Evolutionary conservation across 768 basidiomycete genomes (phyloP).

Genomic region (Porphyrellus cyaneotinctus): DNA sequence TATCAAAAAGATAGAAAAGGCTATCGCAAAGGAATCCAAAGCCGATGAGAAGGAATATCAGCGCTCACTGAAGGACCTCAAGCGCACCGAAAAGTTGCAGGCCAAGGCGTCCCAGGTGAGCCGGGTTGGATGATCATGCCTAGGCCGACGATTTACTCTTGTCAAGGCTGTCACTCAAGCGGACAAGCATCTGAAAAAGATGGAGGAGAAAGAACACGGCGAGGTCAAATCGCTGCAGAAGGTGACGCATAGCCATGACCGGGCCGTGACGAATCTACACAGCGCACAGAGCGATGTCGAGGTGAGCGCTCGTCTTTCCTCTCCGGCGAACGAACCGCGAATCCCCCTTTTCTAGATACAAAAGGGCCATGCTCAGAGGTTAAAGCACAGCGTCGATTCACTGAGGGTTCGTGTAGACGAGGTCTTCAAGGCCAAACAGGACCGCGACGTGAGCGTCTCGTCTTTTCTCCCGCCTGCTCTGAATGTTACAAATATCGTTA

Average conservation of each 20-base stretch:
- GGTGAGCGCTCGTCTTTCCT: conserved; percentile 25
- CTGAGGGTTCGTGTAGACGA: conserved; percentile 21
- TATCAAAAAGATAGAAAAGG: conserved; percentile 42
- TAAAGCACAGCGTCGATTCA: conserved; percentile 16
- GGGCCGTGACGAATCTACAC: conserved; percentile 40
- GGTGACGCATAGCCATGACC: conserved; percentile 50
- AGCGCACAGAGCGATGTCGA: conserved; percentile 43
- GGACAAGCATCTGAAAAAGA: conserved; percentile 43
- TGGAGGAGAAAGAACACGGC: conserved; percentile 48
- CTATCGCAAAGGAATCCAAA: conserved; percentile 47
- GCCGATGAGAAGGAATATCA: conserved; percentile 48
- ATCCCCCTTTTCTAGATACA: conserved; percentile 20
- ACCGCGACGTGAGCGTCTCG: conserved; percentile 19
- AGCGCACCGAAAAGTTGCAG: conserved; percentile 49
- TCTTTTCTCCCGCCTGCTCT: not conserved
- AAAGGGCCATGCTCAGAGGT: conserved; percentile 19
- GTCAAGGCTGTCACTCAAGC: conserved; percentile 44
- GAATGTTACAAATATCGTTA: not conserved
- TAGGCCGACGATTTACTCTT: not conserved
- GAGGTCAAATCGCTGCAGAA: conserved; percentile 48
- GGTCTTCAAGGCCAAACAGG: conserved; percentile 17
- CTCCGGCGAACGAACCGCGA: not conserved
- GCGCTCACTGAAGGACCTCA: conserved; percentile 51
- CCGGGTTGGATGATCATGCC: not conserved
- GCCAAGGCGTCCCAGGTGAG: conserved; percentile 50